Percentiles rank a stretch among this genome's conserved stretches.
Evolutionary conservation across 1,284 basidiomycete genomes (phyloP).

Genomic region (Marasmius sp.): DNA sequence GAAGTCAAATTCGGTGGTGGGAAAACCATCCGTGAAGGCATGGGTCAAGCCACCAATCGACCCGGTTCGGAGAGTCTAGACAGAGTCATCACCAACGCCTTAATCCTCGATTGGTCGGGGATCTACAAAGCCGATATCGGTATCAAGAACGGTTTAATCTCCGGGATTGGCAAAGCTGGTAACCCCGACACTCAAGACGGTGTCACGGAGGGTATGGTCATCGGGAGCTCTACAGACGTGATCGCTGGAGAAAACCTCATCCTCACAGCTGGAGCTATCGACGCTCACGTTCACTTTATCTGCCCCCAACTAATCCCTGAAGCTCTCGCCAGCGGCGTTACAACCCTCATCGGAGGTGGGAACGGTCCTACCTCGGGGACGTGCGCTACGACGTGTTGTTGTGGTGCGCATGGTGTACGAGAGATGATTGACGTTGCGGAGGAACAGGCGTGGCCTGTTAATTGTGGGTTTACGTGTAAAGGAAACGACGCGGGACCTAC

Average conservation of each 20-base stretch:
- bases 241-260: conserved; percentile 95
- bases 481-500: conserved; percentile 85
- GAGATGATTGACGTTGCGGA: conserved; percentile 92
- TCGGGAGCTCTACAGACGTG: conserved; percentile 90
- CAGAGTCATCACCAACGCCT: conserved; percentile 91
- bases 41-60: conserved; percentile 88
- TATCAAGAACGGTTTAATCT: conserved; percentile 82
- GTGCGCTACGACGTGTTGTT: conserved; percentile 94
- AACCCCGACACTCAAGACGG: conserved; percentile 86
- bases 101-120: conserved; percentile 94
- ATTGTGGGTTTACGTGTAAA: conserved; percentile 92
- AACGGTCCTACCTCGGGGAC: conserved; percentile 92
- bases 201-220: conserved; percentile 73
- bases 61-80: conserved; percentile 76
- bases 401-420: conserved; percentile 83
- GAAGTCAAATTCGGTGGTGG: conserved; percentile 99
- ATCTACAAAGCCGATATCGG: conserved; percentile 99
- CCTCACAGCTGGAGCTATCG: conserved; percentile 91
- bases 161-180: conserved; percentile 93
- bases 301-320: conserved; percentile 88
- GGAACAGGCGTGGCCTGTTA: conserved; percentile 69
- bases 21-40: conserved; percentile 93
- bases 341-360: conserved; percentile 90
- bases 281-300: conserved; percentile 92
- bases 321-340: conserved; percentile 72